Evolutionary conservation across 805 yeast species (phyloP).

Genomic region (Metschnikowia vanudenii): DNA sequence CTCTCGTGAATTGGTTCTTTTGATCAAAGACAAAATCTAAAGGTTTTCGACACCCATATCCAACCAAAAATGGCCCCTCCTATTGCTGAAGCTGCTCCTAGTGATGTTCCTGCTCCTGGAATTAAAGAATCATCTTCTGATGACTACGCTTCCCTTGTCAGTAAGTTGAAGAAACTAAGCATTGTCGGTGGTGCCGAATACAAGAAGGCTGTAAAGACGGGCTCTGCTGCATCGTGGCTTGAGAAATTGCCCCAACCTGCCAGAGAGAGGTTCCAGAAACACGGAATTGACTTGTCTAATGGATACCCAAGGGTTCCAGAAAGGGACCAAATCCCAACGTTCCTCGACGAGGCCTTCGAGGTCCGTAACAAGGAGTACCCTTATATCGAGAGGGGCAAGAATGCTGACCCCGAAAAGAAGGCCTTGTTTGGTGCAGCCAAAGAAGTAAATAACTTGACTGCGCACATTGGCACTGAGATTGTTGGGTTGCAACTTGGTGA

Average conservation of each 20-base stretch:
- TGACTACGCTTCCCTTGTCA: constrained; percentile 11
- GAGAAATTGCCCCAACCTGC: constrained; percentile 25
- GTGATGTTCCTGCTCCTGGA: neutral
- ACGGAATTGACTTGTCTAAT: constrained; percentile 26
- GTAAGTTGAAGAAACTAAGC: constrained; percentile 13
- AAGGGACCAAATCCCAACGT: constrained; percentile 24
- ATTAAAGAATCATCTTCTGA: constrained; percentile 1
- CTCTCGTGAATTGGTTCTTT: neutral
- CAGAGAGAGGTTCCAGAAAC: constrained; percentile 24
- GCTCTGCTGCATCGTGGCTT: constrained; percentile 17
- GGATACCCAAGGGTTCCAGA: constrained; percentile 30
- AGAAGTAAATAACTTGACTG: constrained; percentile 30
- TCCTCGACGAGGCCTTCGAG: constrained; percentile 26
- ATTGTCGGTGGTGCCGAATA: constrained; percentile 13
- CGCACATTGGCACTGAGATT: constrained; percentile 32
- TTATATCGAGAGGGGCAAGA: constrained; percentile 27
- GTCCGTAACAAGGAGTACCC: constrained; percentile 26
- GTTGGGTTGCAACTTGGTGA: constrained; percentile 31
- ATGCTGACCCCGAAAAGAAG: constrained; percentile 32
- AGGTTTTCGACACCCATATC: neutral
- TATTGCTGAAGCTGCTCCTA: constrained; percentile 6
- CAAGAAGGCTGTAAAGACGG: constrained; percentile 14
- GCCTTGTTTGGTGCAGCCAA: constrained; percentile 33
- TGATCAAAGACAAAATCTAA: neutral
- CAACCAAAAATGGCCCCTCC: constrained; percentile 7